Percentiles rank a stretch among this genome's conserved stretches.
These are phyloP conservation scores for Lasiosphaeriaceae sp. DNA, from an alignment of 495 filamentous ascomycete genomes.

Conservation along the genomic window DNA sequence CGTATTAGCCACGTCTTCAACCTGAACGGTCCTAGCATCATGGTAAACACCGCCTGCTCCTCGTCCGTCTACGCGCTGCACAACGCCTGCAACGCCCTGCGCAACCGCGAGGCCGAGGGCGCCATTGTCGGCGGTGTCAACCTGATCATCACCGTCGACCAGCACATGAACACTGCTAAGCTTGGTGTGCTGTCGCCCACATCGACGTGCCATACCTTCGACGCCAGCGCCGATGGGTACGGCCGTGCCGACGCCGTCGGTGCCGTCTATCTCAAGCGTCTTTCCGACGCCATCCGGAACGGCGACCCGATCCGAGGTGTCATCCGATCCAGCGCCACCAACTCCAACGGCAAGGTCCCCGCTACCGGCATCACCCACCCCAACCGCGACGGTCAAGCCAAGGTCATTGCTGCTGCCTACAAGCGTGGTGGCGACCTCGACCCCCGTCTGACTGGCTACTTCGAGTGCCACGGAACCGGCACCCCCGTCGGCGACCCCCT, in stretches of 20 bases:
- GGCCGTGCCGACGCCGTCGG: slow-evolving; percentile 56
- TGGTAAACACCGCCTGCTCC: slow-evolving; percentile 53
- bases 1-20: slow-evolving; percentile 50
- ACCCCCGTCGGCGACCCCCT: slow-evolving; percentile 35
- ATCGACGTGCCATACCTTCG: slow-evolving; percentile 52
- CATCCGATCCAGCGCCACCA: slow-evolving; percentile 50
- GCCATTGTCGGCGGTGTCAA: slow-evolving; percentile 51
- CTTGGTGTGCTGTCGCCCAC: slow-evolving; percentile 33
- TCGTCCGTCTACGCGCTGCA: slow-evolving; percentile 50
- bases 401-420: slow-evolving; percentile 47
- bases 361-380: slow-evolving; percentile 47
- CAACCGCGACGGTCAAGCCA: slow-evolving; percentile 44
- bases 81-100: slow-evolving; percentile 47
- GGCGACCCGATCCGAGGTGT: slow-evolving; percentile 53
- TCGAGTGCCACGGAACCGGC: slow-evolving; percentile 33
- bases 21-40: slow-evolving; percentile 36
- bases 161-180: slow-evolving; percentile 24
- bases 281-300: slow-evolving; percentile 46
- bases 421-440: slow-evolving; percentile 32
- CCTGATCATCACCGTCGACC: slow-evolving; percentile 45
- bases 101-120: slow-evolving; percentile 27
- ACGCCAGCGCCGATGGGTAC: slow-evolving; percentile 57
- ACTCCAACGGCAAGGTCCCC: slow-evolving; percentile 49
- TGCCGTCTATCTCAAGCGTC: slow-evolving; percentile 8
- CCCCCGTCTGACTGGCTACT: slow-evolving; percentile 35